These are phyloP conservation scores for Geotrichum candidum DNA, from an alignment of 1,139 yeast species.

Conservation along the genomic window DNA sequence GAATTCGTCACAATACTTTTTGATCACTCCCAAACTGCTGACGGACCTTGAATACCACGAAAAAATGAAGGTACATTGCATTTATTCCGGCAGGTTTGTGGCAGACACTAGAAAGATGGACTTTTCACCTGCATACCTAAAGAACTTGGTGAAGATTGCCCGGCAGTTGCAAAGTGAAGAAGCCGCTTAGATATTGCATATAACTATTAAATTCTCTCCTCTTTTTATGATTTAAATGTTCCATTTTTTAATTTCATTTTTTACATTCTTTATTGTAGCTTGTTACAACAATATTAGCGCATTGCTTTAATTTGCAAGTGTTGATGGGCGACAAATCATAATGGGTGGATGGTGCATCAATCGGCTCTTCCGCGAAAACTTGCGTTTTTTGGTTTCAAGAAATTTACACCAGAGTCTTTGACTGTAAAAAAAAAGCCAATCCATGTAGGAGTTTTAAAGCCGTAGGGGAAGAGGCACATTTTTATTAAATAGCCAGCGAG, in stretches of 20 bases:
- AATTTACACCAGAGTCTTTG: too few relatives aligned
- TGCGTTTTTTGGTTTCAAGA: neutral
- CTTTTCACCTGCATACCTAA: constrained; percentile 7
- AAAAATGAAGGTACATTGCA: constrained; percentile 82
- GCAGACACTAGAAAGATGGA: constrained; percentile 1
- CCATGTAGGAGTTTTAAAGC: too few relatives aligned
- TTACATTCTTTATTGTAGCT: neutral
- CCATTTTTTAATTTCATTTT: neutral
- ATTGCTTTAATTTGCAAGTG: neutral
- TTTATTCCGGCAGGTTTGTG: constrained; percentile 54
- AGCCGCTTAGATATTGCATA: neutral
- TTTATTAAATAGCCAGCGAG: too few relatives aligned
- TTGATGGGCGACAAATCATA: neutral
- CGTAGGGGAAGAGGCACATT: too few relatives aligned
- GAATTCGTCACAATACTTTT: constrained; percentile 64
- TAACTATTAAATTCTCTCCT: neutral
- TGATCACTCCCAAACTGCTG: constrained; percentile 87
- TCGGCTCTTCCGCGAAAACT: too few relatives aligned
- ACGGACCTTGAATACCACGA: constrained; percentile 73
- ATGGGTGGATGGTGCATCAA: neutral
- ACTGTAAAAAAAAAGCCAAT: too few relatives aligned
- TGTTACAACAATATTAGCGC: neutral
- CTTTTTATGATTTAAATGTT: neutral
- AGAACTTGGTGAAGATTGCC: constrained; percentile 11
- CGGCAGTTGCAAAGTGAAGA: constrained; percentile 4